phyloP scores from a whole-genome alignment of 2,329 filamentous ascomycete genomes.

The Fusarium sambucinum region DNA sequence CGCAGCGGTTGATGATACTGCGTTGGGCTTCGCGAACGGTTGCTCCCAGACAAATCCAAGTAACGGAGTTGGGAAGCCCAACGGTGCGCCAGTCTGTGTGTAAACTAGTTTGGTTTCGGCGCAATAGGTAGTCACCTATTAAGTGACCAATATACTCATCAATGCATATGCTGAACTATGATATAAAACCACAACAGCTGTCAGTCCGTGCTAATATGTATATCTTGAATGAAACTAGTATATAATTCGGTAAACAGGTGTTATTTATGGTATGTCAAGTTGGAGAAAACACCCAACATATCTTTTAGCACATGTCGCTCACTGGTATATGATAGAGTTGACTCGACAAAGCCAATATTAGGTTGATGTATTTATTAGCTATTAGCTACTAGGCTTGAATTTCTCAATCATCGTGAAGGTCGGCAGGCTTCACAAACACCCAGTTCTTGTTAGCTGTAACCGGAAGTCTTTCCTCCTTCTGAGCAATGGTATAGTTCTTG shows the following conservation, averaged over 20 bases:
- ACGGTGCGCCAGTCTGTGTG: slow-evolving; percentile 45
- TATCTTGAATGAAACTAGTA: neutral
- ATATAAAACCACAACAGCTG: neutral
- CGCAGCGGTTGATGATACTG: slow-evolving; percentile 59
- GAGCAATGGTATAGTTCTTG: slow-evolving; percentile 50
- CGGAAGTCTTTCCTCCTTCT: slow-evolving; percentile 52
- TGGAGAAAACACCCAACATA: neutral
- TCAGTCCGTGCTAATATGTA: accelerated
- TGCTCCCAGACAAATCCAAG: slow-evolving; percentile 54
- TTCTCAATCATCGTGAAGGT: slow-evolving; percentile 47
- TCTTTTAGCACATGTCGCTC: neutral
- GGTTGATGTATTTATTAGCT: neutral
- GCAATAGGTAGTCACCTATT: neutral
- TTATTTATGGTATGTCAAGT: neutral
- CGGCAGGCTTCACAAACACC: slow-evolving; percentile 56
- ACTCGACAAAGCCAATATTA: neutral
- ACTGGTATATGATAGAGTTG: neutral
- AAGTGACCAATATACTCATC: neutral
- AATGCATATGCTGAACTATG: neutral
- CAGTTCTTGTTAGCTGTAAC: slow-evolving; percentile 61
- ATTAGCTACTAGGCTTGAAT: neutral
- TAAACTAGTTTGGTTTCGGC: neutral
- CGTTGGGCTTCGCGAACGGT: slow-evolving; percentile 51
- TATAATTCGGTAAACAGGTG: neutral
- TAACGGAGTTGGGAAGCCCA: slow-evolving; percentile 46